phyloP scores from a whole-genome alignment of 805 yeast genomes.

The Kuraishia borneana region DNA sequence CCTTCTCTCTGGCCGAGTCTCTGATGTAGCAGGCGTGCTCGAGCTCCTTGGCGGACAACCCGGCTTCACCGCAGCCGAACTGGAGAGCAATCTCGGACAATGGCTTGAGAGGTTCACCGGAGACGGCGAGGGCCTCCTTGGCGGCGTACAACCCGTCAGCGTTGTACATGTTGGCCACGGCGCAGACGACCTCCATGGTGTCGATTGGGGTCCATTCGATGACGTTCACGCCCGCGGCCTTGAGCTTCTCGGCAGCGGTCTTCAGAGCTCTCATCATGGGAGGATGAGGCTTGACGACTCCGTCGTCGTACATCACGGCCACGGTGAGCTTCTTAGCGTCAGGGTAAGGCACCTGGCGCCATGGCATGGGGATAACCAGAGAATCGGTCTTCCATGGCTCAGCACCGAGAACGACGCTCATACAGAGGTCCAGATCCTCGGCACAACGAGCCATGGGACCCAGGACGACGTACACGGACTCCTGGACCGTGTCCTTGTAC shows the following conservation, averaged over 20 bases:
- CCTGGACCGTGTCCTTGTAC: slow-evolving; percentile 24
- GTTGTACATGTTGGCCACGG: slow-evolving; percentile 40
- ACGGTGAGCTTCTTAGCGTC: slow-evolving; percentile 25
- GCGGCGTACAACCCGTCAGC: slow-evolving; percentile 52
- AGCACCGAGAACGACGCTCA: slow-evolving; percentile 31
- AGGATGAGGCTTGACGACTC: slow-evolving; percentile 41
- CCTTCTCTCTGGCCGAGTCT: slow-evolving; percentile 41
- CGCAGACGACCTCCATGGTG: slow-evolving; percentile 41
- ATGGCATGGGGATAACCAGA: slow-evolving; percentile 33
- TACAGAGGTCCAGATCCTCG: slow-evolving; percentile 36
- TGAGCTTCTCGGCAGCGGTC: slow-evolving; percentile 36
- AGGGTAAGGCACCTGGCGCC: slow-evolving; percentile 28
- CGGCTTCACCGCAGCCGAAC: slow-evolving; percentile 44
- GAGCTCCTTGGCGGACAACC: slow-evolving; percentile 32
- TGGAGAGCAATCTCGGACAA: slow-evolving; percentile 41
- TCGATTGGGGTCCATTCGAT: slow-evolving; percentile 42
- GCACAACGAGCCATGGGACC: slow-evolving; percentile 37
- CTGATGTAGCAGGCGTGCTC: slow-evolving; percentile 34
- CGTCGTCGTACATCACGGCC: slow-evolving; percentile 37
- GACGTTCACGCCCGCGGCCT: slow-evolving; percentile 41
- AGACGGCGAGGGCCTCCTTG: slow-evolving; percentile 29
- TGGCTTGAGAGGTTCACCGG: slow-evolving; percentile 58
- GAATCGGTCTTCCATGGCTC: slow-evolving; percentile 50
- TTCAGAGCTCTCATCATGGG: slow-evolving; percentile 30
- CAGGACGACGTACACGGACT: slow-evolving; percentile 30